phyloP scores from a whole-genome alignment of 768 basidiomycete genomes.

The Trichaptum fuscoviolaceum region DNA sequence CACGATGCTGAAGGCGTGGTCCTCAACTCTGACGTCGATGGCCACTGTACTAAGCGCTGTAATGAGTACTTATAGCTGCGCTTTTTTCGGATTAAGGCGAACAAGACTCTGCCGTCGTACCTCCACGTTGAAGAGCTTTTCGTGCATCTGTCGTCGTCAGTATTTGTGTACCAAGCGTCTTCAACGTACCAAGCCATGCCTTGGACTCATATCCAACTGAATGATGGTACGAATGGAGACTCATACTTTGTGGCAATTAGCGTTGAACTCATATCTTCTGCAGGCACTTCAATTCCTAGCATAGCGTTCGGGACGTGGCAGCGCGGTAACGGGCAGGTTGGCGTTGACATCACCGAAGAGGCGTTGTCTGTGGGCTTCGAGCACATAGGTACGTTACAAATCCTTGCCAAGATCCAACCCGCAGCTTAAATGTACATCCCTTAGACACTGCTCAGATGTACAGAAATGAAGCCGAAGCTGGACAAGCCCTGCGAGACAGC shows the following conservation, averaged over 20 bases:
- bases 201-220: slow-evolving; percentile 52
- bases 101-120: neutral
- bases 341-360: slow-evolving; percentile 53
- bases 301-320: slow-evolving; percentile 65
- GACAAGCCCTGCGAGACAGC: slow-evolving; percentile 43
- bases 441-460: slow-evolving; percentile 59
- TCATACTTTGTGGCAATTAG: neutral
- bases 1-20: too few relatives aligned
- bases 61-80: neutral
- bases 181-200: slow-evolving; percentile 35
- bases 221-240: slow-evolving; percentile 41
- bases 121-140: neutral
- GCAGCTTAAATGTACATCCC: neutral
- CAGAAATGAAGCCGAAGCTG: slow-evolving; percentile 55
- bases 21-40: neutral
- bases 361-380: slow-evolving; percentile 57
- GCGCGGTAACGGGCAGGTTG: slow-evolving; percentile 47
- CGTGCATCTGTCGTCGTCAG: too few relatives aligned
- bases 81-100: neutral
- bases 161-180: neutral
- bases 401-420: neutral
- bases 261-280: neutral
- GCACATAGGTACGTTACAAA: slow-evolving; percentile 46
- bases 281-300: slow-evolving; percentile 30
- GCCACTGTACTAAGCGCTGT: neutral